phyloP scores from a whole-genome alignment of 768 basidiomycete genomes.

The Dioszegia crocea region DNA sequence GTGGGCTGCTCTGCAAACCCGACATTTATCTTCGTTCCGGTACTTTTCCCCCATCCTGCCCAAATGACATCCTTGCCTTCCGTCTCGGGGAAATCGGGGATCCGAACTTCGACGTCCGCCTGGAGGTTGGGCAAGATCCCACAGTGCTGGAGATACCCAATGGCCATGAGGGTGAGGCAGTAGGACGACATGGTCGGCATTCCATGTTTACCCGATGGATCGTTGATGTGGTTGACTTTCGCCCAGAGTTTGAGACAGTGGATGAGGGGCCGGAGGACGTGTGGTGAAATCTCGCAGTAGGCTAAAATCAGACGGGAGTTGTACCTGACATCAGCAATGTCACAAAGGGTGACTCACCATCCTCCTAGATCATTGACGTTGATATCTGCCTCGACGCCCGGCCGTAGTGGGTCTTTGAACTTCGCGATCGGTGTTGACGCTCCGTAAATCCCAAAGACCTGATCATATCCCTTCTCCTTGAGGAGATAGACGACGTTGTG shows the following conservation, averaged over 20 bases:
- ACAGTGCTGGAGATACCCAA: constrained; percentile 43
- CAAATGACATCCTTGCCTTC: constrained; percentile 33
- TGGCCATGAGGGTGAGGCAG: constrained; percentile 44
- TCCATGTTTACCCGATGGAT: constrained; percentile 40
- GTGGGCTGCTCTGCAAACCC: constrained; percentile 23
- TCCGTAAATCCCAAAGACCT: constrained; percentile 26
- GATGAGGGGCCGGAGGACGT: constrained; percentile 46
- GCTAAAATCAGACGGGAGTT: constrained; percentile 43
- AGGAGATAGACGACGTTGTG: constrained; percentile 14
- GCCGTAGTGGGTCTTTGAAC: constrained; percentile 25
- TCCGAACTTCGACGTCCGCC: constrained; percentile 19
- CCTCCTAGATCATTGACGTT: constrained; percentile 48
- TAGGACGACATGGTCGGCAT: constrained; percentile 44
- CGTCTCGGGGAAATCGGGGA: constrained; percentile 14
- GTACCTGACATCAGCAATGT: constrained; percentile 24
- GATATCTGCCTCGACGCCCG: constrained; percentile 21
- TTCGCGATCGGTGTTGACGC: constrained; percentile 46
- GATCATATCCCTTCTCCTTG: constrained; percentile 12
- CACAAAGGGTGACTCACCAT: constrained; percentile 26
- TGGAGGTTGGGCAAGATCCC: constrained; percentile 46
- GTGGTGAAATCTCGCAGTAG: constrained; percentile 42
- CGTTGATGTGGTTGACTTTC: constrained; percentile 39
- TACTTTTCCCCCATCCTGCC: constrained; percentile 37
- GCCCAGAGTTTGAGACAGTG: constrained; percentile 45
- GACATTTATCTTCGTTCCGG: constrained; percentile 32